phyloP scores from a whole-genome alignment of 2,329 filamentous ascomycete genomes.

The Chaetomium sp. region DNA sequence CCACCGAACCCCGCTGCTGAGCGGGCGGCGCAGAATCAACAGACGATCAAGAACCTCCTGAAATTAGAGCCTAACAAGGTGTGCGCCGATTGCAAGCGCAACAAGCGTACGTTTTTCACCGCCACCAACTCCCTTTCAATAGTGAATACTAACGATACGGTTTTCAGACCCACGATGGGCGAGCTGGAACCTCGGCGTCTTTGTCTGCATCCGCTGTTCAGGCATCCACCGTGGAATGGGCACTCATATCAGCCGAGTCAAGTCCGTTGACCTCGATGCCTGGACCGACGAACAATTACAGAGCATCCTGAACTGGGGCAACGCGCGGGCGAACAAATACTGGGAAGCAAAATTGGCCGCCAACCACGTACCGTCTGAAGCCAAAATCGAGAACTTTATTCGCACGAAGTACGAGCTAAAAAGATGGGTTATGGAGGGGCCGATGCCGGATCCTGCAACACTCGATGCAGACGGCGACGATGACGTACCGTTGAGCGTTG shows the following conservation, averaged over 20 bases:
- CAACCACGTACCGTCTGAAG: conserved; percentile 88
- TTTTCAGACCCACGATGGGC: conserved; percentile 88
- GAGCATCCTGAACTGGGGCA: conserved; percentile 92
- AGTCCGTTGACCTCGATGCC: conserved; percentile 93
- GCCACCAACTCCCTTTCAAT: conserved; percentile 27
- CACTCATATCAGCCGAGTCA: conserved; percentile 95
- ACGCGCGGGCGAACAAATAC: conserved; percentile 94
- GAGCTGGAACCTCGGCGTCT: conserved; percentile 96
- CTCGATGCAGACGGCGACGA: conserved; percentile 81
- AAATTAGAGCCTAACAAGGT: conserved; percentile 95
- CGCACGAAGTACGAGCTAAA: conserved; percentile 98
- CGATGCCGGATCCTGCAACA: conserved; percentile 84
- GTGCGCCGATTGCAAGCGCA: conserved; percentile 97
- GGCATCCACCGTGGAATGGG: conserved; percentile 99
- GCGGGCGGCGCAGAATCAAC: conserved; percentile 80
- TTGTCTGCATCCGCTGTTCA: conserved; percentile 96
- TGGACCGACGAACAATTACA: conserved; percentile 98
- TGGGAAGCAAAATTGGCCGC: conserved; percentile 93
- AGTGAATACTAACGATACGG: conserved; percentile 1
- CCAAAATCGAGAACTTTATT: conserved; percentile 99
- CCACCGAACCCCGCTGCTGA: conserved; percentile 69
- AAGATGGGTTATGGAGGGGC: conserved; percentile 98
- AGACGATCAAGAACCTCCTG: conserved; percentile 87
- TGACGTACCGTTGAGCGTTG: conserved; percentile 60
- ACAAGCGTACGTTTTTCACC: conserved; percentile 64